A percentile compares a stretch with the other conserved stretches of the same genome.
These are phyloP conservation scores for Stagonosporopsis rhizophila DNA, from an alignment of 2,329 filamentous ascomycete species.

Conservation along the genomic window DNA sequence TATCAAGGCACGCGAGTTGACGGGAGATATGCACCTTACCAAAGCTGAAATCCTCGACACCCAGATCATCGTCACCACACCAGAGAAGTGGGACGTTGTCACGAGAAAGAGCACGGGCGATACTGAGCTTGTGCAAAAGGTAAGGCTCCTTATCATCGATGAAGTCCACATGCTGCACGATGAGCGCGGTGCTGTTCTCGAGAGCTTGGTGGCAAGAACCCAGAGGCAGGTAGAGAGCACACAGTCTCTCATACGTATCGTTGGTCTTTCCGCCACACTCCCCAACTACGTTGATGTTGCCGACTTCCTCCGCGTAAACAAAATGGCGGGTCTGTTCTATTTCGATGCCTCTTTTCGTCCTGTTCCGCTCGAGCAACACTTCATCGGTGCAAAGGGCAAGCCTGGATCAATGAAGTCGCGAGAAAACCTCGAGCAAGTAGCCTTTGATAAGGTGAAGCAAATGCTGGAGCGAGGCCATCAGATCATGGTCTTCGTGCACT, in stretches of 20 bases:
- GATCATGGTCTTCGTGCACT: constrained; percentile 99
- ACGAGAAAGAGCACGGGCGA: constrained; percentile 97
- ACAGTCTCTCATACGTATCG: constrained; percentile 93
- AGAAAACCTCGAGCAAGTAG: constrained; percentile 85
- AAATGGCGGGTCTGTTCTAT: constrained; percentile 91
- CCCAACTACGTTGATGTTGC: constrained; percentile 97
- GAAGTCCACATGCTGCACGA: constrained; percentile 99
- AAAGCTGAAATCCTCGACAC: constrained; percentile 95
- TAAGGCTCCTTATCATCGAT: constrained; percentile 93
- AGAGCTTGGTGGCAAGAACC: constrained; percentile 93
- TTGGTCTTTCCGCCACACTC: constrained; percentile 92
- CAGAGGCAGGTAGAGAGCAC: constrained; percentile 97
- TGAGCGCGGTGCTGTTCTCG: constrained; percentile 92
- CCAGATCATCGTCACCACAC: constrained; percentile 97
- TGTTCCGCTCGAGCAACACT: constrained; percentile 95
- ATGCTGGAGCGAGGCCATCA: constrained; percentile 95
- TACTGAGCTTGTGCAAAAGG: constrained; percentile 96
- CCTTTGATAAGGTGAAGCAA: constrained; percentile 92
- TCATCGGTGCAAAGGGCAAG: constrained; percentile 95
- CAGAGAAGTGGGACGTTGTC: constrained; percentile 99
- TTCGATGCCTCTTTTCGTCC: constrained; percentile 96
- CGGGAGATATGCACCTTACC: constrained; percentile 97
- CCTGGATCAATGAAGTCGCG: constrained; percentile 78
- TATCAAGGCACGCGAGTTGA: constrained; percentile 89
- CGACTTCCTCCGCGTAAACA: constrained; percentile 96